Base-by-base conservation (phyloP, 2,329 filamentous ascomycete genomes). In the Diaporthe sp. region DNA sequence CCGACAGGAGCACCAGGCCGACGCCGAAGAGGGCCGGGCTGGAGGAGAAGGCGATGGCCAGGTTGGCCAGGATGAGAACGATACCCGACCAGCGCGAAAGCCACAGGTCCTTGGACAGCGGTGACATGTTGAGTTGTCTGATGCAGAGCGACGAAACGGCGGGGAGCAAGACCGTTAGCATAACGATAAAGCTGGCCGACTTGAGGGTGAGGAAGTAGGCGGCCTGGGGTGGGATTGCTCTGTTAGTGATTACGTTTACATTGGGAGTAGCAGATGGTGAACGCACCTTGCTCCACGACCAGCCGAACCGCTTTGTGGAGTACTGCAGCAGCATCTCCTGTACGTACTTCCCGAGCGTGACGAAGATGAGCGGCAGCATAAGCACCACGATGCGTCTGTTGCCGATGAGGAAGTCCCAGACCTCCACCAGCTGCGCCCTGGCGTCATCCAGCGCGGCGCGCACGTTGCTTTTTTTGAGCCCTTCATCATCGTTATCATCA, bases 281-380 rank as follows among this genome's bases (percentile, higher is more conserved):
- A 25, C 81, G 73, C 76, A 86, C 85, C 72, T 82, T 82, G 55
- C 84, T 85, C 86, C 87, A 88, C 10, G 84, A 85, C 84, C 89
- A 87, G 42, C 81, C 70, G 79, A 89, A 91, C 8, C 88, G 84
- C 65, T 86, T 87, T 1, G 86, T 87, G 72, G 88, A 84, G 78
- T 91, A 91, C 78, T 91, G 90, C 3, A 91, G 78, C 8, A 89
- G 75, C 31, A 88, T 75, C 5, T 84, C 82, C 67, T 82, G 80
- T 34, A 82, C 80, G 59, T 81, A 82, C 58, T 84, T 83, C 34
- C 82, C 80, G 0, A 82, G 55, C 7, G 84, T 72, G 12, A 82
- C 80, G 19, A 85, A 80, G 1, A 80, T 79, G 22, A 86, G 81
- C 0, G 85, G 83, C 2, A 84, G 5, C 25, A 87, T 82, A 5